A percentile compares a stretch with the other conserved stretches of the same genome.
phyloP scores from a whole-genome alignment of 2,329 filamentous ascomycete species.

The Penicillium brevicompactum region DNA sequence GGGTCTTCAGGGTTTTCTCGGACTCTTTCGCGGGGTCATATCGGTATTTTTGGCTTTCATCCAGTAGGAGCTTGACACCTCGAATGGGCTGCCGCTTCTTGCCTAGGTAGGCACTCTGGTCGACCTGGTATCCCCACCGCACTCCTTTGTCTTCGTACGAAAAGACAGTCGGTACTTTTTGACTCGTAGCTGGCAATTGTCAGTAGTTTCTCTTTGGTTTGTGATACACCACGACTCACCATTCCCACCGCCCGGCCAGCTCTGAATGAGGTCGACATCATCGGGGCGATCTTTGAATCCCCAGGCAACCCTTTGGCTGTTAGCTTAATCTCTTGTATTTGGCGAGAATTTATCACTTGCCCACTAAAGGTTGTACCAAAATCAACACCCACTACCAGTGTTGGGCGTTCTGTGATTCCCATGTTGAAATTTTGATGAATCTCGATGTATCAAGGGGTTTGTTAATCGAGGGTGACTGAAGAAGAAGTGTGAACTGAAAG shows the following conservation, averaged over 20 bases:
- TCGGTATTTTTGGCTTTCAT: conserved; percentile 3
- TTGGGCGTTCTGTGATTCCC: too few species aligned
- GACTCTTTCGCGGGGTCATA: conserved; percentile 13
- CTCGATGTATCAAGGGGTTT: too few species aligned
- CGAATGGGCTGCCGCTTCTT: conserved; percentile 11
- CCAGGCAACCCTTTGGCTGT: conserved; percentile 18
- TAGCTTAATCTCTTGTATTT: not conserved
- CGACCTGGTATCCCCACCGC: conserved; percentile 28
- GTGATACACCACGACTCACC: conserved; percentile 15
- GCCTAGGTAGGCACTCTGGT: not conserved
- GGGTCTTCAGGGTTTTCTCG: not conserved
- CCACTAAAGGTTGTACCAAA: conserved; percentile 37
- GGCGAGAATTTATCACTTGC: conserved; percentile 6
- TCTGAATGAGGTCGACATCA: conserved; percentile 23
- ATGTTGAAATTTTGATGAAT: too few species aligned
- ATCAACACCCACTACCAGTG: conserved; percentile 29
- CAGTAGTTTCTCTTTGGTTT: too few species aligned
- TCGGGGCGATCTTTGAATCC: conserved; percentile 13
- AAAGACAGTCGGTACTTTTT: conserved; percentile 24
- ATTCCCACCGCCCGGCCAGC: conserved; percentile 30
- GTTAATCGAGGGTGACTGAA: too few species aligned
- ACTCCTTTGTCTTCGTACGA: conserved; percentile 8
- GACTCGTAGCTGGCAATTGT: not conserved
- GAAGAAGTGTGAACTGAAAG: too few species aligned
- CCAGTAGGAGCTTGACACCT: conserved; percentile 24